Percentiles rank a stretch among this genome's conserved stretches.
Conservation (phyloP, 140 eudicot species). For the Flaveria floridana region DNA sequence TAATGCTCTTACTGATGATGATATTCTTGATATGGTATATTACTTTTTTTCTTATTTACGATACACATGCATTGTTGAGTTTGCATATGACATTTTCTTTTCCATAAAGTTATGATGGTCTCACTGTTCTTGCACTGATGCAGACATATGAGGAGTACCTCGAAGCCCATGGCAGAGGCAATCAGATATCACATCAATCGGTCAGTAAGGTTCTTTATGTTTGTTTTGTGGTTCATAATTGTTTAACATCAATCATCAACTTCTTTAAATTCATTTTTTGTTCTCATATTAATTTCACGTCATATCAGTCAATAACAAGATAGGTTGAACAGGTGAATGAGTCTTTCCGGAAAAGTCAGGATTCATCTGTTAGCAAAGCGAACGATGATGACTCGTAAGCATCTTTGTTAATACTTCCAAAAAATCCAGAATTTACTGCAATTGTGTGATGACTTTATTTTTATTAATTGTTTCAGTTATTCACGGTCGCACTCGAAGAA, state of each 20-base stretch:
- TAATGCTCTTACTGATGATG: slow-evolving; percentile 78
- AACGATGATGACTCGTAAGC: slow-evolving; percentile 58
- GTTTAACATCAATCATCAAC: slow-evolving; percentile 11
- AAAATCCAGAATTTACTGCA: neutral
- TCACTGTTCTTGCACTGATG: slow-evolving; percentile 25
- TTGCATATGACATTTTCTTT: neutral
- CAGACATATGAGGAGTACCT: slow-evolving; percentile 96
- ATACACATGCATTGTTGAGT: neutral
- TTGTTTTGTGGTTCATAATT: neutral
- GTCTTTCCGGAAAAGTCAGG: slow-evolving; percentile 44
- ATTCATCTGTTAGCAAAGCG: slow-evolving; percentile 48
- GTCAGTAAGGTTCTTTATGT: slow-evolving; percentile 42
- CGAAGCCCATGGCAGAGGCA: slow-evolving; percentile 68
- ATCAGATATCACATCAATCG: slow-evolving; percentile 40
- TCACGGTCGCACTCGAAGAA: slow-evolving; percentile 44
- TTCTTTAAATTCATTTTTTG: neutral
- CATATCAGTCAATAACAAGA: neutral
- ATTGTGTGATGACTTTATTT: neutral
- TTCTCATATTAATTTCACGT: slow-evolving; percentile 8
- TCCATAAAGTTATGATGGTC: neutral
- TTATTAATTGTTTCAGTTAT: slow-evolving; percentile 34
- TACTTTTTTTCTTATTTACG: neutral
- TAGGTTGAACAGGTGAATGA: slow-evolving; percentile 43
- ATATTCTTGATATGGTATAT: slow-evolving; percentile 82
- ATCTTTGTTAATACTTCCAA: neutral